Base-by-base conservation (phyloP, 768 basidiomycete species). In the Tylopilus balloui region DNA sequence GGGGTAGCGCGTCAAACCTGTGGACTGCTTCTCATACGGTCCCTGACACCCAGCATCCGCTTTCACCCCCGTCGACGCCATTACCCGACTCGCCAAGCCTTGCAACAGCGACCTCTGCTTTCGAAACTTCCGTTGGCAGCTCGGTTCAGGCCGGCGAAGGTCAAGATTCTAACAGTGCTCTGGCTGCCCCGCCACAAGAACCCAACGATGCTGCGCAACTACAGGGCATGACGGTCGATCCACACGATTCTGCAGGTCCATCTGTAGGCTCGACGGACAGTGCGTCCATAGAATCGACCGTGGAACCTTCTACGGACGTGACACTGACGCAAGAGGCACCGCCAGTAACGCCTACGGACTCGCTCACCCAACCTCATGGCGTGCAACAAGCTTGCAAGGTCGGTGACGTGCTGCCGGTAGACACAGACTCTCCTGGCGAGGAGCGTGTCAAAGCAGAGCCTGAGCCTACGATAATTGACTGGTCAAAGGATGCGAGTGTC, bases 11-110 rank as follows among this genome's bases (percentile, higher is more conserved):
- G 0, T 72, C 78, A 6, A 51, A 52, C 35, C 60, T 64, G 8
- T 75, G 80, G 17, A 59, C 70, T 12, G 52, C 63, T 8, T 68
- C 76, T 17, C 50, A 47, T 45, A 21, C 40, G 14, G 49, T 52
- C 34, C 57, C 56, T 15, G 62, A 61, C 40, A 41, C 57, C 29
- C 69, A 67, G 17, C 63, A 66, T 36, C 68, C 74, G 17, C 60
- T 70, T 27, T 77, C 77, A 11, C 75, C 78, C 7, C 59, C 69
- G 31, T 73, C 70, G 3, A 69, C 62, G 12, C 74, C 79, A 24
- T 55, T 77, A 13, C 75, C 78, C 15, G 73, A 69, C 12, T 74
- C 73, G 13, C 71, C 75, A 5, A 41, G 7, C 6, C 43, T 38
- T 42, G 47, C 40, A n/a, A 35, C 13, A 47, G 46, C 0, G 24